phyloP scores from a whole-genome alignment of 148 eudicot genomes.

The Chenopodium quinoa region DNA sequence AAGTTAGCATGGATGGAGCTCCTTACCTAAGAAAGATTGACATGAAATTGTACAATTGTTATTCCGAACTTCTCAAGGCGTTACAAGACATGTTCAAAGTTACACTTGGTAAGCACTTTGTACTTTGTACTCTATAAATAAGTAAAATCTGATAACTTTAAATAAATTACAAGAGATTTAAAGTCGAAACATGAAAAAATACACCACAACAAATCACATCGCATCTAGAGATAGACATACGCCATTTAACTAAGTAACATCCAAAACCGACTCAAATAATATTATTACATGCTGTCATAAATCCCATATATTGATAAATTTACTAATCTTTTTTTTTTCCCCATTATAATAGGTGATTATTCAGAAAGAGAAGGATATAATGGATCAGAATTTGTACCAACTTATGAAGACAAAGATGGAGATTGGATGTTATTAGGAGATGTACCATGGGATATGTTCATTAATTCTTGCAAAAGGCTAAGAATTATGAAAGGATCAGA shows the following conservation, averaged over 20 bases:
- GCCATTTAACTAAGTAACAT: not conserved
- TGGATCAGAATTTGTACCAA: constrained; percentile 30
- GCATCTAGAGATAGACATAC: too few relatives aligned
- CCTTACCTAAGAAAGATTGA: constrained; percentile 40
- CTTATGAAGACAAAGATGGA: constrained; percentile 43
- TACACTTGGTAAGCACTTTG: constrained; percentile 26
- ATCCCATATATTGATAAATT: too few relatives aligned
- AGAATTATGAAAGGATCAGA: constrained; percentile 37
- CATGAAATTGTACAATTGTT: constrained; percentile 29
- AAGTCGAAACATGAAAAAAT: too few relatives aligned
- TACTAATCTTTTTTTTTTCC: not conserved
- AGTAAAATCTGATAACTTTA: too few relatives aligned
- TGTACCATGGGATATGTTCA: constrained; percentile 45
- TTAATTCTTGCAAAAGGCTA: constrained; percentile 36
- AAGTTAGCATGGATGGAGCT: constrained; percentile 47
- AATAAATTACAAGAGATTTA: too few relatives aligned
- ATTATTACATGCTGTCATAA: too few relatives aligned
- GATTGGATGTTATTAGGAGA: constrained; percentile 44
- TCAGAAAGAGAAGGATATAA: constrained; percentile 34
- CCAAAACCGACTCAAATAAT: not conserved
- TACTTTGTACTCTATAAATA: not conserved
- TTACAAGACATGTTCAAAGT: constrained; percentile 39
- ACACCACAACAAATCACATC: too few relatives aligned
- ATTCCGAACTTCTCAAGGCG: constrained; percentile 28
- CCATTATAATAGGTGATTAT: constrained; percentile 19